Evolutionary conservation across 768 basidiomycete genomes (phyloP).

Genomic region (Psilocybe azurescens): DNA sequence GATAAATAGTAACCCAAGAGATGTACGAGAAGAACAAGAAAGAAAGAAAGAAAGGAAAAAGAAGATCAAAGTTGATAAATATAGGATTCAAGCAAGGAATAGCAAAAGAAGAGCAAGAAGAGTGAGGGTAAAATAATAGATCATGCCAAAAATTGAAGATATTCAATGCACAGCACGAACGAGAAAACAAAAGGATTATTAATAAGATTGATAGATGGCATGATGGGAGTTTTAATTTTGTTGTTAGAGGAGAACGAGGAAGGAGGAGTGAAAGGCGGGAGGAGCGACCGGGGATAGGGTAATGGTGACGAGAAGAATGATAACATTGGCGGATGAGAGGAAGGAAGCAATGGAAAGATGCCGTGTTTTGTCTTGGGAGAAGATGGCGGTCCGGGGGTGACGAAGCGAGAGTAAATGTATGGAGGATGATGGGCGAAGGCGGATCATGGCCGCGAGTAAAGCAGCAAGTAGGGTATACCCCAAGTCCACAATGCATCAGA

Average conservation of each 20-base stretch:
- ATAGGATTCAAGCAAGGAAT: slow-evolving; percentile 11
- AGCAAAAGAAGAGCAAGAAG: slow-evolving; percentile 5
- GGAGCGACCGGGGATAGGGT: too few species aligned
- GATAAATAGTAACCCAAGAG: too few species aligned
- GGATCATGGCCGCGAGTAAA: too few species aligned
- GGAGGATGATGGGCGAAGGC: too few species aligned
- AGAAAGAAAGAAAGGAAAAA: neutral
- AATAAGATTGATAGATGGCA: neutral
- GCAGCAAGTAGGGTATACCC: too few species aligned
- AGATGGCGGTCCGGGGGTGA: too few species aligned
- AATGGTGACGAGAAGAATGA: too few species aligned
- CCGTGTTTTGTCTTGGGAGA: too few species aligned
- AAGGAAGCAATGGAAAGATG: too few species aligned
- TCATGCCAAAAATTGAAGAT: neutral
- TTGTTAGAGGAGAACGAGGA: neutral
- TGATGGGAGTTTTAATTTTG: neutral
- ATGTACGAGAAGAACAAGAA: neutral
- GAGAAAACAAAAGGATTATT: neutral
- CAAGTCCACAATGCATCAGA: too few species aligned
- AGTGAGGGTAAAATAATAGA: neutral
- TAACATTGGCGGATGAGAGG: too few species aligned
- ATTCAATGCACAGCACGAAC: neutral
- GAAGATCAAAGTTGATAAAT: slow-evolving; percentile 19
- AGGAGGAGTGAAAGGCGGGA: neutral
- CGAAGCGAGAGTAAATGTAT: too few species aligned